phyloP scores from a whole-genome alignment of 257 asterid genomes.

The Salvia miltiorrhiza region DNA sequence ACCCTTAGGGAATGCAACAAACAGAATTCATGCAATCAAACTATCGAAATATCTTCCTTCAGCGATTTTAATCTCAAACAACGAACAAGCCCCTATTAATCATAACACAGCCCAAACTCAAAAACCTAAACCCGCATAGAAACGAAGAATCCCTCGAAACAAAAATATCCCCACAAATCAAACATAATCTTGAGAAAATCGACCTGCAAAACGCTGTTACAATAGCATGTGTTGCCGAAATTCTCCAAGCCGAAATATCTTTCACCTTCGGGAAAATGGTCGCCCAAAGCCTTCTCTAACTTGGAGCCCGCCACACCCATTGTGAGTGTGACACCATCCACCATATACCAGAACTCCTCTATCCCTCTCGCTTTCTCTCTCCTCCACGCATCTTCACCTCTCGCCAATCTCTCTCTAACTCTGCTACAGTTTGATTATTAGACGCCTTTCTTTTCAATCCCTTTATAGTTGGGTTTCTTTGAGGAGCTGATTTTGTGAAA shows the following conservation, averaged over 20 bases:
- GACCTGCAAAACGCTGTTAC: conserved; percentile 72
- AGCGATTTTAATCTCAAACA: not conserved
- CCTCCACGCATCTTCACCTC: not conserved
- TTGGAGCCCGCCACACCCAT: conserved; percentile 76
- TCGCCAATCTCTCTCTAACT: not conserved
- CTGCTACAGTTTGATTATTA: not conserved
- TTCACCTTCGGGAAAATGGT: conserved; percentile 76
- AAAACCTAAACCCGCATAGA: not conserved
- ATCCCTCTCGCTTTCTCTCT: conserved; percentile 31
- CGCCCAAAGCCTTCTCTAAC: conserved; percentile 72
- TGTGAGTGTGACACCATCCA: conserved; percentile 45
- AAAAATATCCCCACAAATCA: not conserved
- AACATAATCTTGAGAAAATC: not conserved
- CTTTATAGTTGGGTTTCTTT: not conserved
- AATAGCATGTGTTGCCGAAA: conserved; percentile 72
- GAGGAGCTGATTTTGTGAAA: conserved; percentile 13
- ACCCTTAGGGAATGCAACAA: not conserved
- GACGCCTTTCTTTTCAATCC: not conserved
- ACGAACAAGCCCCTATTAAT: not conserved
- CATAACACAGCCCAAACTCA: not conserved
- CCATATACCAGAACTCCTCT: conserved; percentile 62
- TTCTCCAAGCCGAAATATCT: conserved; percentile 72
- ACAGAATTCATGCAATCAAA: not conserved
- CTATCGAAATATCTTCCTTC: not conserved
- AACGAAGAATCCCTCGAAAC: not conserved